phyloP scores from a whole-genome alignment of 73 alveolate species.

The Paramecium bursaria region DNA sequence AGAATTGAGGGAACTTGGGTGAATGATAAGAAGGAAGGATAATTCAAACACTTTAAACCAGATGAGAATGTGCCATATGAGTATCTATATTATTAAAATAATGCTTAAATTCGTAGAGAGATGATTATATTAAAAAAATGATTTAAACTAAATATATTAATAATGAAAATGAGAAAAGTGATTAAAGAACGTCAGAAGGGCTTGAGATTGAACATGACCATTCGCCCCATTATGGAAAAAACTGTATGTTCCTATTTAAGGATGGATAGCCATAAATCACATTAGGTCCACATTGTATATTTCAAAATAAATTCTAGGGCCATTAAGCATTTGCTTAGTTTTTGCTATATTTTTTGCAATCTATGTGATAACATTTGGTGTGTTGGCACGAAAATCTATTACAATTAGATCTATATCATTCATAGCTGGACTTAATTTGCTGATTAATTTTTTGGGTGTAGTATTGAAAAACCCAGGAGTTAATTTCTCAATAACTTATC shows the following conservation, averaged over 20 bases:
- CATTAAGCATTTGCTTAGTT: conserved; percentile 11
- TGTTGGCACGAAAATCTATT: not conserved
- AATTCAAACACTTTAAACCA: too few species aligned
- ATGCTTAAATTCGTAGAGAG: too few species aligned
- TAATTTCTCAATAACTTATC: conserved; percentile 31
- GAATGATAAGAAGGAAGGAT: too few species aligned
- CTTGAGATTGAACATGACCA: not conserved
- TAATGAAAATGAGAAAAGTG: too few species aligned
- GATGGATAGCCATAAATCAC: conserved; percentile 53
- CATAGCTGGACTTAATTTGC: conserved; percentile 20
- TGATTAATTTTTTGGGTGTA: not conserved
- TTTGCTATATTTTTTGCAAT: not conserved
- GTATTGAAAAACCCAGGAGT: conserved; percentile 52
- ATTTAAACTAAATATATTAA: too few species aligned
- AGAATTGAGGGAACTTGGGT: too few species aligned
- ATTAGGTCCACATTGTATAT: conserved; percentile 43
- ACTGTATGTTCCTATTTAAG: not conserved
- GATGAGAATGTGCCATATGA: too few species aligned
- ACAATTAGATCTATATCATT: not conserved
- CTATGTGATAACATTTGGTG: not conserved
- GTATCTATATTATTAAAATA: too few species aligned
- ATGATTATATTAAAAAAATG: too few species aligned
- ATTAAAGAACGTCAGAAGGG: too few species aligned
- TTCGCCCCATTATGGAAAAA: conserved; percentile 36
- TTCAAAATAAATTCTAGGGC: conserved; percentile 13